Conservation (phyloP, 345 rosid genomes). For the Ceriops zippeliana region DNA sequence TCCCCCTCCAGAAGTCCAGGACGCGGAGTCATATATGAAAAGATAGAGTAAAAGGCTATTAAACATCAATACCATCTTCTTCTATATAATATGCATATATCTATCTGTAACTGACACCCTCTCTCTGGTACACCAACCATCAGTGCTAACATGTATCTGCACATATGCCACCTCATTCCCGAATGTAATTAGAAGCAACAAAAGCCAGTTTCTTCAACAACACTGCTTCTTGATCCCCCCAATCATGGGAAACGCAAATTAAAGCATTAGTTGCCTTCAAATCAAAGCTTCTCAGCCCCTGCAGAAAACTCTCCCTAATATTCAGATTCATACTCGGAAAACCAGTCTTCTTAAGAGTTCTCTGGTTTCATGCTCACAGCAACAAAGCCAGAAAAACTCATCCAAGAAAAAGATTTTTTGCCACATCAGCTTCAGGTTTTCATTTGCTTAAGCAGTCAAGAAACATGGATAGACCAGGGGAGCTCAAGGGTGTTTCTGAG, state of each 20-base stretch:
- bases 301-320: slow-evolving; percentile 36
- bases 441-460: slow-evolving; percentile 19
- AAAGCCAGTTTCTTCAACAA: slow-evolving; percentile 22
- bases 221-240: neutral
- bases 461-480: slow-evolving; percentile 35
- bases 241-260: slow-evolving; percentile 41
- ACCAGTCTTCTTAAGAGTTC: slow-evolving; percentile 46
- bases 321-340: slow-evolving; percentile 49
- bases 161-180: neutral
- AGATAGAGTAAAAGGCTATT: neutral
- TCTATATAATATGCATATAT: neutral
- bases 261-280: slow-evolving; percentile 53
- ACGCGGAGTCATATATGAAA: slow-evolving; percentile 8
- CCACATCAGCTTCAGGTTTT: slow-evolving; percentile 24
- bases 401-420: slow-evolving; percentile 1
- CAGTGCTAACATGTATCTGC: neutral
- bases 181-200: neutral
- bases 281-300: slow-evolving; percentile 55
- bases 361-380: slow-evolving; percentile 21
- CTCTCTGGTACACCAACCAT: slow-evolving; percentile 13
- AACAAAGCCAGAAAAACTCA: slow-evolving; percentile 24
- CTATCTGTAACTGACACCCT: neutral
- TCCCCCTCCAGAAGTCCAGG: neutral
- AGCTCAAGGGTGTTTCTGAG: slow-evolving; percentile 30
- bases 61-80: neutral